Conservation (phyloP, 345 rosid species). For the Durio zibethinus region DNA sequence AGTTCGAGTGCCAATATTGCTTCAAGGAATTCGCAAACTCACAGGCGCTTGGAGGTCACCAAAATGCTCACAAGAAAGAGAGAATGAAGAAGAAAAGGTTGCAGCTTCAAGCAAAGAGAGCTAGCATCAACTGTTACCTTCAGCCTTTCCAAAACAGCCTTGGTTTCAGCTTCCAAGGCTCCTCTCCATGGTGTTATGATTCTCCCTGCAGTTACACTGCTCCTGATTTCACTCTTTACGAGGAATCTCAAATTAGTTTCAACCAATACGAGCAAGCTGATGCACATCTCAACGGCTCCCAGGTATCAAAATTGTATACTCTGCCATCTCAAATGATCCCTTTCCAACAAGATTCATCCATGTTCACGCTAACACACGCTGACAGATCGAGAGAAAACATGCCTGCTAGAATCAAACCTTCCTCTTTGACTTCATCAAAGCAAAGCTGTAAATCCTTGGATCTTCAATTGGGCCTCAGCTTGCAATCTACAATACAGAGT, state of each 20-base stretch:
- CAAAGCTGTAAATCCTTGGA: conserved; percentile 54
- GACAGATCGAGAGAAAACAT: conserved; percentile 32
- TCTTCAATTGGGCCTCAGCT: conserved; percentile 60
- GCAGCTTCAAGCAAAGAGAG: conserved; percentile 84
- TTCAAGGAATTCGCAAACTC: conserved; percentile 85
- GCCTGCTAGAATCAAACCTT: conserved; percentile 35
- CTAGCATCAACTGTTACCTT: conserved; percentile 63
- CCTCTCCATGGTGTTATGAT: conserved; percentile 44
- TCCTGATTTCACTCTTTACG: conserved; percentile 25
- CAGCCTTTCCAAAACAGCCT: conserved; percentile 49
- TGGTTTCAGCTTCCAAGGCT: conserved; percentile 20
- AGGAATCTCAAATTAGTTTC: conserved; percentile 73
- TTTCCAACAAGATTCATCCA: conserved; percentile 30
- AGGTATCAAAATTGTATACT: conserved; percentile 11
- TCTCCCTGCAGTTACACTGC: conserved; percentile 26
- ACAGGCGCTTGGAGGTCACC: conserved; percentile 97
- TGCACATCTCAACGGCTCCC: conserved; percentile 14
- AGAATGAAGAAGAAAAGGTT: conserved; percentile 86
- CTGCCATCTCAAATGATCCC: conserved; percentile 26
- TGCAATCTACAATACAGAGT: conserved; percentile 33
- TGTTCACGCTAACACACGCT: conserved; percentile 35
- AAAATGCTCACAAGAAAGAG: conserved; percentile 97
- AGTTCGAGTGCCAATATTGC: conserved; percentile 90
- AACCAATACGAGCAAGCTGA: conserved; percentile 24
- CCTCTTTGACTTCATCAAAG: conserved; percentile 42